These are phyloP conservation scores for Chrysanthemum makinoi DNA, from an alignment of 129 eudicot genomes.

Conservation along the genomic window DNA sequence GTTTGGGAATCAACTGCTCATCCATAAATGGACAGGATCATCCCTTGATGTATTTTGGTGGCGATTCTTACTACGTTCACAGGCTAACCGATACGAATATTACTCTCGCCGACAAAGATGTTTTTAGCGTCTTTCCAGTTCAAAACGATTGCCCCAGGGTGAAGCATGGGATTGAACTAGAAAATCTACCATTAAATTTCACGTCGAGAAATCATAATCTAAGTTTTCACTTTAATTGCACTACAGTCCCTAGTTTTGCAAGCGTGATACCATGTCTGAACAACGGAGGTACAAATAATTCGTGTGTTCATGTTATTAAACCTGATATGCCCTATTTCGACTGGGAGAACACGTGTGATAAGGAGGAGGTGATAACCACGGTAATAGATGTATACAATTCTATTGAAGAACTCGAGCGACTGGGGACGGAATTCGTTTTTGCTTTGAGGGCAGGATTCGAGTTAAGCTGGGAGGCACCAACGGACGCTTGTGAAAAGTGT, in stretches of 20 bases:
- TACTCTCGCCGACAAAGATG: constrained; percentile 16
- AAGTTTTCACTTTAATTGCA: constrained; percentile 40
- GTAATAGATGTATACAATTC: background rate
- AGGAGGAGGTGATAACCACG: constrained; percentile 25
- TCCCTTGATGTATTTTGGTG: background rate
- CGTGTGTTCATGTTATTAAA: background rate
- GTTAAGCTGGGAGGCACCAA: background rate
- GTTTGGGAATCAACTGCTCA: constrained; percentile 34
- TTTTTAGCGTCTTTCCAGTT: background rate
- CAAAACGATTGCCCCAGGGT: constrained; percentile 20
- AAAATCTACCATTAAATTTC: constrained; percentile 17
- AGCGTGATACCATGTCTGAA: background rate
- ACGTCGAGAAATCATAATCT: background rate
- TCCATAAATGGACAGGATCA: background rate
- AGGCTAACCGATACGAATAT: background rate
- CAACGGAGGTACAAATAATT: background rate
- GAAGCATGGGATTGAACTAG: constrained; percentile 14
- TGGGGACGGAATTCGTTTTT: background rate
- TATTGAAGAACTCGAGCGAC: background rate
- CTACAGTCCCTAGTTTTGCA: background rate
- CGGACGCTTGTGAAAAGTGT: constrained; percentile 2
- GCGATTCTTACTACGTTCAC: background rate
- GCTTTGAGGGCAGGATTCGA: constrained; percentile 18
- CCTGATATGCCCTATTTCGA: background rate
- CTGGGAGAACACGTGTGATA: constrained; percentile 20